Percentiles rank a stretch among this genome's conserved stretches.
Conservation (phyloP, 2,329 filamentous ascomycete genomes). For the Aspergillus flavus region DNA sequence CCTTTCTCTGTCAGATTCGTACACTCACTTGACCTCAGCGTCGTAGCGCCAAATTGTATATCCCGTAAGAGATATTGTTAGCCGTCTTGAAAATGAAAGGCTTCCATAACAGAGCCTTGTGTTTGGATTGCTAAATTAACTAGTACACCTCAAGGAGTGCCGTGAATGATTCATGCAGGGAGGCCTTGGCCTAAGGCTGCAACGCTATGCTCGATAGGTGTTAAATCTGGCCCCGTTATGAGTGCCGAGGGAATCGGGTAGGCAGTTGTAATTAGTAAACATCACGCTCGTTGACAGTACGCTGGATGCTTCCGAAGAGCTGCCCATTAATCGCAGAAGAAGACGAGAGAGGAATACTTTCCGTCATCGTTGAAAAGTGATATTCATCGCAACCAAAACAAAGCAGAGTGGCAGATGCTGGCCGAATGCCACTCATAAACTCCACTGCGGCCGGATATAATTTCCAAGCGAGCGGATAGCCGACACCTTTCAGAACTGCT, state of each 20-base stretch:
- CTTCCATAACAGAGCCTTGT: too few relatives aligned
- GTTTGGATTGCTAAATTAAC: too few relatives aligned
- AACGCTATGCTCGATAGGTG: neutral
- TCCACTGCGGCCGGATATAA: conserved; percentile 9
- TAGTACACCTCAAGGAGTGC: neutral
- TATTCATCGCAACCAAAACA: neutral
- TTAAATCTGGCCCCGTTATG: neutral
- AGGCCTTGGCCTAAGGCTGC: neutral
- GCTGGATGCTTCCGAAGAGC: neutral
- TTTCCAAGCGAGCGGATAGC: conserved; percentile 15
- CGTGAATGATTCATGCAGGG: neutral
- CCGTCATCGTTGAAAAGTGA: neutral
- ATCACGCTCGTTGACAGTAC: neutral
- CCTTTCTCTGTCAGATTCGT: neutral
- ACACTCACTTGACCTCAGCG: neutral
- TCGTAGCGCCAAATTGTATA: neutral
- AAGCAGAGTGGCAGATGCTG: neutral
- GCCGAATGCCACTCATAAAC: neutral
- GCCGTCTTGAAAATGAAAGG: too few relatives aligned
- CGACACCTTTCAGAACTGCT: neutral
- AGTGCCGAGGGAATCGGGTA: neutral
- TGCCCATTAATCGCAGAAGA: neutral
- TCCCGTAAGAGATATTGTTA: neutral
- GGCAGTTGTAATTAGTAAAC: neutral
- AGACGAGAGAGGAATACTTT: neutral